phyloP scores from a whole-genome alignment of 176 grass and related monocot species.

The Oryza meridionalis region DNA sequence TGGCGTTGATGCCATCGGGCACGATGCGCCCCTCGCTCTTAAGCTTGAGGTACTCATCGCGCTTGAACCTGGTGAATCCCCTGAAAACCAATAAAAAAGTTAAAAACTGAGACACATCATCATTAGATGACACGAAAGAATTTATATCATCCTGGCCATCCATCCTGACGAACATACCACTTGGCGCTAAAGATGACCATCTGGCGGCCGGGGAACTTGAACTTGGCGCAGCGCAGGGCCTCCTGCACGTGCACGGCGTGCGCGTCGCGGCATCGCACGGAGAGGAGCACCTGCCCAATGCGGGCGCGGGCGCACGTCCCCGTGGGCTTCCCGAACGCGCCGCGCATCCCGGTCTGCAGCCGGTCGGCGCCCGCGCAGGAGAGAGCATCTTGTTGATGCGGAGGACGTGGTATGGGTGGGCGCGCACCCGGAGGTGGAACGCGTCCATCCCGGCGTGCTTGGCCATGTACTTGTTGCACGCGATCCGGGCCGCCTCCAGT shows the following conservation, averaged over 20 bases:
- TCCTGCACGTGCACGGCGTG: constrained; percentile 41
- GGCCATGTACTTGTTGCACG: constrained; percentile 72
- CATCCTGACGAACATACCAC: constrained; percentile 26
- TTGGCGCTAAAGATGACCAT: constrained; percentile 49
- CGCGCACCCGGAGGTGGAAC: constrained; percentile 57
- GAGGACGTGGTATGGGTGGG: constrained; percentile 57
- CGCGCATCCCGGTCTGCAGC: constrained; percentile 58
- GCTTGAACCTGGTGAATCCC: constrained; percentile 50
- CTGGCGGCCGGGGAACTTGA: constrained; percentile 52
- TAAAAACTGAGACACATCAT: no score
- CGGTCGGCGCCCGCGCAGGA: constrained; percentile 63
- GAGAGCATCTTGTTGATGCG: constrained; percentile 75
- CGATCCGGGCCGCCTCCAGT: constrained; percentile 56
- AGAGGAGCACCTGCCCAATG: constrained; percentile 61
- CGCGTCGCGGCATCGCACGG: constrained; percentile 51
- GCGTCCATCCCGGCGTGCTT: constrained; percentile 53
- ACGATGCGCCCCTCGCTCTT: constrained; percentile 43
- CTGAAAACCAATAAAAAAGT: neutral
- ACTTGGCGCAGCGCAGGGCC: constrained; percentile 57
- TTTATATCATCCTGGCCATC: neutral
- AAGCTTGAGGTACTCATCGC: constrained; percentile 41
- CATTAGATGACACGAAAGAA: no score
- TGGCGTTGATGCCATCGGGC: constrained; percentile 49
- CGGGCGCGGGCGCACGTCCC: constrained; percentile 47
- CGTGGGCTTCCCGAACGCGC: constrained; percentile 54